Conservation (phyloP, 495 filamentous ascomycete species). For the Xylaria castorea region DNA sequence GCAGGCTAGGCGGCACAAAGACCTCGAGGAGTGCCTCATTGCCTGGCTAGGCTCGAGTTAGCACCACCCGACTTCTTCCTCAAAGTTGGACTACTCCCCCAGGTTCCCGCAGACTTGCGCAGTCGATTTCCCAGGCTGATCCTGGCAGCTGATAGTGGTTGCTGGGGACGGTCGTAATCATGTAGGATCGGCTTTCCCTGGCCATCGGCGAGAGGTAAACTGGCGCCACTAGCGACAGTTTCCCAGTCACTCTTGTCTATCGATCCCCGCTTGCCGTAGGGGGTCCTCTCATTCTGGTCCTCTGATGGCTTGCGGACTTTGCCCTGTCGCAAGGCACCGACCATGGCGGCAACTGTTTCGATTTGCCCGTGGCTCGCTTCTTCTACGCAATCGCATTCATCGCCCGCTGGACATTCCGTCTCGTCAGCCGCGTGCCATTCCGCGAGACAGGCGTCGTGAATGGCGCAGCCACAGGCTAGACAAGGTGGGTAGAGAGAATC, state of each 20-base stretch:
- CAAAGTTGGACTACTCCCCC: slow-evolving; percentile 39
- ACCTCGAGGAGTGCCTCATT: neutral
- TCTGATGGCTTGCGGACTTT: slow-evolving; percentile 35
- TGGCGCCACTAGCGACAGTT: slow-evolving; percentile 38
- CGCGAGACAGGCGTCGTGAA: slow-evolving; percentile 61
- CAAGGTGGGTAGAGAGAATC: slow-evolving; percentile 64
- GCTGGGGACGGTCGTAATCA: slow-evolving; percentile 31
- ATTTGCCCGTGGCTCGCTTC: slow-evolving; percentile 49
- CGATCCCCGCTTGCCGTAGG: slow-evolving; percentile 30
- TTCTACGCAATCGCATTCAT: slow-evolving; percentile 55
- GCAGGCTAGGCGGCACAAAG: neutral
- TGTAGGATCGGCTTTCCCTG: slow-evolving; percentile 33
- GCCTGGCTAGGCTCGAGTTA: slow-evolving; percentile 2
- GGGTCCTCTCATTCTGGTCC: slow-evolving; percentile 19
- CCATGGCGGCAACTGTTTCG: slow-evolving; percentile 51
- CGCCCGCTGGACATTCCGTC: slow-evolving; percentile 54
- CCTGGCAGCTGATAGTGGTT: slow-evolving; percentile 50
- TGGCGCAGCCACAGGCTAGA: slow-evolving; percentile 66
- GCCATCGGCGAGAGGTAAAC: slow-evolving; percentile 34
- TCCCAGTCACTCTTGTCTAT: slow-evolving; percentile 47
- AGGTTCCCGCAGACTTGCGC: slow-evolving; percentile 47
- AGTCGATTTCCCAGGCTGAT: slow-evolving; percentile 55
- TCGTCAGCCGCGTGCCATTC: slow-evolving; percentile 58
- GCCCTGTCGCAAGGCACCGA: slow-evolving; percentile 40
- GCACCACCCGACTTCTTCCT: slow-evolving; percentile 30